Evolutionary conservation across 768 basidiomycete species (phyloP), one percentile per base, ranked within the genome.

Genomic region (Mycena floridula): DNA sequence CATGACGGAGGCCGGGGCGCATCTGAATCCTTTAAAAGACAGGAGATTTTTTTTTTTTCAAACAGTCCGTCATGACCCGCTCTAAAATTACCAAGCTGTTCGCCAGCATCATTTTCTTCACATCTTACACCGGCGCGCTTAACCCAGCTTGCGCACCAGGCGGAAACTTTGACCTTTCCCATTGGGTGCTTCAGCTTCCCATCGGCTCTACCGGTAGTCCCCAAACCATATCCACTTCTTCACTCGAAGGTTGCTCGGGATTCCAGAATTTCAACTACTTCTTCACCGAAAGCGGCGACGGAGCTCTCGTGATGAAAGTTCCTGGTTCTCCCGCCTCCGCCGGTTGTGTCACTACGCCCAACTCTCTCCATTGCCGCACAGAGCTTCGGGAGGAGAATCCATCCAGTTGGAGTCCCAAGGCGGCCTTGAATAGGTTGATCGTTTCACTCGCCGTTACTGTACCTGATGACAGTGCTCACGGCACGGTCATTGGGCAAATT

Each of bases 401-500:
- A 13, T 27, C 25, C 25, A 44, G 43, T n/a, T 44, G 43, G 43
- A 25, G 26, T 32, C 45, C 45, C 11, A 2, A 46, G 0, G 45
- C 25, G 13, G 25, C 42, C 5, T 20, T 22, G 7, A 46, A 46
- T 25, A 25, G 26, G 18, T 18, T 40, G 15, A 25, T n/a, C 2
- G 45, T 40, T 2, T 13, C 16, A 16, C 25, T 46, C n/a, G 28
- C 20, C 20, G 38, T 46, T 8, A 21, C 15, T 7, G 24, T 37
- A 40, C 37, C 45, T 11, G 38, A 46, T 23, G 28, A 46, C n/a
- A 40, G 38, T 21, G 27, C 20, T 7, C 37, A 40, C n/a, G 45
- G 45, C 7, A 46, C 45, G 6, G 45, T 46, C 23, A 46, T 46
- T 15, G 45, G 45, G 5, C 45, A 46, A 32, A 40, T 46, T 6